Conservation (phyloP, 225 moss, liverwort and hornwort species). For the Pseudoscleropodium purum region DNA sequence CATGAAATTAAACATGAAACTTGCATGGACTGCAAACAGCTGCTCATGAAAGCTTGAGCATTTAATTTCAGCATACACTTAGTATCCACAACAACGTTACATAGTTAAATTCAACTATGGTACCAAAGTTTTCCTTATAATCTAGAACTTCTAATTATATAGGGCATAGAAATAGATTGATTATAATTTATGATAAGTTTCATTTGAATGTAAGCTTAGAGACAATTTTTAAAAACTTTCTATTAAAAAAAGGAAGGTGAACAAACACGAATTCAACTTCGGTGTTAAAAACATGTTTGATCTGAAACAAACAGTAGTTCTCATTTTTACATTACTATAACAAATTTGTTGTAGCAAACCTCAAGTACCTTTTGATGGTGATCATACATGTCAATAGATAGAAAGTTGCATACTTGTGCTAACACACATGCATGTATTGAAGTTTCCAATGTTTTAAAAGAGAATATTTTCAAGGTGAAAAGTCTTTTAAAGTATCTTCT, state of each 20-base stretch:
- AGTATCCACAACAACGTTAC: accelerated
- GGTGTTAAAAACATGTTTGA: not conserved
- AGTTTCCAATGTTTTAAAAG: not conserved
- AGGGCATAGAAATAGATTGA: accelerated
- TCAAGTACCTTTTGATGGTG: not conserved
- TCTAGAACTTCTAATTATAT: accelerated
- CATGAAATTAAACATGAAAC: not conserved
- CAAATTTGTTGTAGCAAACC: not conserved
- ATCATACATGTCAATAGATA: not conserved
- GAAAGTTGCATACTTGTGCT: not conserved
- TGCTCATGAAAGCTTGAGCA: not conserved
- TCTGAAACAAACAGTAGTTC: accelerated
- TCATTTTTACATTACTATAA: not conserved
- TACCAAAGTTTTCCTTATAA: not conserved
- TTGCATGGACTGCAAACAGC: not conserved
- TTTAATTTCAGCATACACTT: not conserved
- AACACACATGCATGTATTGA: not conserved
- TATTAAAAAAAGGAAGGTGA: not conserved
- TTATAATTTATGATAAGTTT: not conserved
- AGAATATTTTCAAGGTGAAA: not conserved
- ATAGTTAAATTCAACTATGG: not conserved
- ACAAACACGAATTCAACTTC: not conserved
- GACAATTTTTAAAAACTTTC: accelerated
- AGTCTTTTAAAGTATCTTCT: not conserved
- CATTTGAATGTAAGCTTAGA: not conserved